Evolutionary conservation across 2,329 filamentous ascomycete species (phyloP).

Genomic region (Periconia sp.): DNA sequence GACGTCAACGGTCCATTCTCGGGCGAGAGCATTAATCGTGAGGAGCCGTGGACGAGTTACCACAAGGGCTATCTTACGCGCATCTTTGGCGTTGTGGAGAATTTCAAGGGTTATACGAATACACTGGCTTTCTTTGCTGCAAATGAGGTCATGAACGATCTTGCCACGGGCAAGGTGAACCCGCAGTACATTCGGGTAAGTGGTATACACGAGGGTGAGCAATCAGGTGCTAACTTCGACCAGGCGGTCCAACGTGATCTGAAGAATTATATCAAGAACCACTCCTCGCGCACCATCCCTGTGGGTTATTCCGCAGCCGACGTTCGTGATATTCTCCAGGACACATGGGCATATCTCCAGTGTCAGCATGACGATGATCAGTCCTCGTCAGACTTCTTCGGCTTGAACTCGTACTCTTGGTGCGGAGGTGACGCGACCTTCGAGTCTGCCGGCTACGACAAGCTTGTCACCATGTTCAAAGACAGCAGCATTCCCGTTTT

Average conservation of each 20-base stretch:
- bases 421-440: constrained; percentile 73
- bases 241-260: constrained; percentile 69
- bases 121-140: constrained; percentile 70
- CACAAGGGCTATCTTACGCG: constrained; percentile 61
- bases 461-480: constrained; percentile 69
- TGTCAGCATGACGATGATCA: constrained; percentile 64
- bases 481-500: constrained; percentile 75
- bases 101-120: constrained; percentile 71
- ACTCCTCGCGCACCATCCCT: constrained; percentile 64
- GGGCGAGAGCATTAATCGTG: constrained; percentile 63
- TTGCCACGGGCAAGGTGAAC: constrained; percentile 56
- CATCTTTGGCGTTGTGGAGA: constrained; percentile 68
- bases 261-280: constrained; percentile 70
- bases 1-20: constrained; percentile 68
- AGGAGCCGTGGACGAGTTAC: constrained; percentile 62
- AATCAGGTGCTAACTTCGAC: constrained; percentile 11
- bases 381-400: constrained; percentile 76
- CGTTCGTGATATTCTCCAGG: constrained; percentile 73
- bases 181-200: constrained; percentile 64
- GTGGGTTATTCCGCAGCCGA: constrained; percentile 77
- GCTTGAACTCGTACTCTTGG: constrained; percentile 77
- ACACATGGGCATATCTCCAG: constrained; percentile 78
- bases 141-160: constrained; percentile 72
- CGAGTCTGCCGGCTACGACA: constrained; percentile 64
- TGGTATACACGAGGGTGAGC: constrained; percentile 4